phyloP scores from a whole-genome alignment of 2,329 filamentous ascomycete genomes.

The Monilinia fructicola region DNA sequence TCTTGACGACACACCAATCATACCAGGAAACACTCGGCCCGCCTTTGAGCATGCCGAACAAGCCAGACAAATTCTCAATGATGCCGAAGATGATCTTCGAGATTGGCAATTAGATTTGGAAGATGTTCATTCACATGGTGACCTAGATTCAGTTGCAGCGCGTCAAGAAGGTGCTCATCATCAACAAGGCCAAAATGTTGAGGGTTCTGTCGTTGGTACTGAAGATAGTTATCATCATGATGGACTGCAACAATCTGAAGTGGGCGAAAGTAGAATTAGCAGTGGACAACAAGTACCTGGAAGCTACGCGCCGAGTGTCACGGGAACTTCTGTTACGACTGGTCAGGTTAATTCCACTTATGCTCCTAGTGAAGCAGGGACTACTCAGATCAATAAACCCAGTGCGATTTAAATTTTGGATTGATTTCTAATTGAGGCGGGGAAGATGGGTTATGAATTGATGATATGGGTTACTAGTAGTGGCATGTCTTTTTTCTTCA shows the following conservation, averaged over 20 bases:
- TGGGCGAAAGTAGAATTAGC: constrained; percentile 14
- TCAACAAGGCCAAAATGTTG: constrained; percentile 3
- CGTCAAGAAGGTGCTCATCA: not conserved
- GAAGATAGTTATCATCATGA: constrained; percentile 9
- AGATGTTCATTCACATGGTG: constrained; percentile 29
- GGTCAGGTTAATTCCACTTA: constrained; percentile 13
- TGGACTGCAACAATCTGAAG: constrained; percentile 7
- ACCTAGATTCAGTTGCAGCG: not conserved
- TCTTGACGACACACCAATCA: constrained; percentile 84
- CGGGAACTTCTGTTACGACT: constrained; percentile 14
- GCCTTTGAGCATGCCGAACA: constrained; percentile 64
- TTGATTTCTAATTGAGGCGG: no score
- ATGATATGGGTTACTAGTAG: not conserved
- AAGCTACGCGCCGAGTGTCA: constrained; percentile 19
- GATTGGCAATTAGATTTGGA: constrained; percentile 57
- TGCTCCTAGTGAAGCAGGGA: constrained; percentile 17
- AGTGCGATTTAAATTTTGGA: not conserved
- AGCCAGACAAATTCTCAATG: constrained; percentile 83
- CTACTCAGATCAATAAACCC: not conserved
- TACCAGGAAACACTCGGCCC: constrained; percentile 77
- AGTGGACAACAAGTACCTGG: constrained; percentile 17
- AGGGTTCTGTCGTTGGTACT: constrained; percentile 12
- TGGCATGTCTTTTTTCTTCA: not conserved
- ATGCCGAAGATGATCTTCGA: constrained; percentile 84
- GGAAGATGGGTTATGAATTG: not conserved